Evolutionary conservation across 2,329 filamentous ascomycete genomes (phyloP), one percentile per base, ranked within the genome.

Genomic region (Hypoxylon sp.): DNA sequence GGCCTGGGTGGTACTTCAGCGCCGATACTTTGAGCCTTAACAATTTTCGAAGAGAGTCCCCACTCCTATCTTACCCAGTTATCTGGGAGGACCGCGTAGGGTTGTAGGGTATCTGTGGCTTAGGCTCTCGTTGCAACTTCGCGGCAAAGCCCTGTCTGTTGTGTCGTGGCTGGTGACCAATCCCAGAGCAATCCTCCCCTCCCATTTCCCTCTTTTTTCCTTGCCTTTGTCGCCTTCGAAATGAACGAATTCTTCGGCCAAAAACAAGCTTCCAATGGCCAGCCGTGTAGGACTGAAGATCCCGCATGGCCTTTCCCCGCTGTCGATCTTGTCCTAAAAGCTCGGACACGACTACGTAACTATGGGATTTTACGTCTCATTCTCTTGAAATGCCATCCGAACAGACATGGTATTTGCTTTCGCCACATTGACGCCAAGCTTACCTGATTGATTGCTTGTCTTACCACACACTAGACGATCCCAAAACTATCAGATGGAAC

Each of bases 11-110:
- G n/a, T 30, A 14, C 30, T 30, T 60, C 27, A 42, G 35, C 40
- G n/a, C 13, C n/a, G 64, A 48, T 73, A 74, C 72, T 66, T 72
- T 17, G 22, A 22, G 33, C 67, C 68, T 68, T 74, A 74, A 74
- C 71, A 74, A 73, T 73, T 73, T 70, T 40, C 35, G 37, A 30
- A 8, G 2, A 8, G 2, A 48, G 6, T 27, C 58, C 61, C 22
- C 48, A 49, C 48, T 11, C 48, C 5, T 2, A 2, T 25, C 14
- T 14, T 14, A 27, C 42, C 46, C 37, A 66, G 61, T 61, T 40
- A 56, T 22, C 22, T 25, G 3, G 6, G 2, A 49, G 13, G 14
- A 49, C 22, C 27, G 11, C 2, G 20, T 30, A 17, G 20, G 11
- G 13, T 37, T 10, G 20, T 30, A 17, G 10, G 11, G 13, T 14